Evolutionary conservation across 768 basidiomycete species (phyloP).

Genomic region (Lactarius pseudohatsudake): DNA sequence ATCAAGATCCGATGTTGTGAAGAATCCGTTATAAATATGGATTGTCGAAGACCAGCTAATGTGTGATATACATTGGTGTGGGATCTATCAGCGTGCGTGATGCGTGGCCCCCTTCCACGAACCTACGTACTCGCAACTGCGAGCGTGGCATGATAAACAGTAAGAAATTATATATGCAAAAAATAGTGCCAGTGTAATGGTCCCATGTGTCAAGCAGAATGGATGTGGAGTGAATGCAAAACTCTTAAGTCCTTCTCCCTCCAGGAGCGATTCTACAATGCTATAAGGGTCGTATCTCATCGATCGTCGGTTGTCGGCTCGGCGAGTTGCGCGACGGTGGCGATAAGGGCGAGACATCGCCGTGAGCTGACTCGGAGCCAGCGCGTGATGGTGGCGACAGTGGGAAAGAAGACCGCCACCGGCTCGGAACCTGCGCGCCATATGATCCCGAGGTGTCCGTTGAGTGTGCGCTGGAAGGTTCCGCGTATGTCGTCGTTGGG

Average conservation of each 20-base stretch:
- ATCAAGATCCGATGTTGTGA: not conserved
- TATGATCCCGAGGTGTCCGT: slow-evolving; percentile 27
- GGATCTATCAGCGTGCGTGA: slow-evolving; percentile 17
- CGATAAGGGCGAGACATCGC: slow-evolving; percentile 11
- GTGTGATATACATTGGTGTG: slow-evolving; percentile 23
- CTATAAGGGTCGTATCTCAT: slow-evolving; percentile 18
- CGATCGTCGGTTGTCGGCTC: slow-evolving; percentile 14
- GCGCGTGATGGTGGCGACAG: slow-evolving; percentile 9
- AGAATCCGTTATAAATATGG: not conserved
- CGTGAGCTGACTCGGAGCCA: slow-evolving; percentile 10
- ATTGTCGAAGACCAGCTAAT: not conserved
- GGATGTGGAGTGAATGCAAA: slow-evolving; percentile 11
- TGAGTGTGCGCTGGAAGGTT: slow-evolving; percentile 27
- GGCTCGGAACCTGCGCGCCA: slow-evolving; percentile 22
- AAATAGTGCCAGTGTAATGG: slow-evolving; percentile 15
- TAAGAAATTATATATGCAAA: slow-evolving; percentile 15
- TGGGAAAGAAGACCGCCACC: slow-evolving; percentile 22
- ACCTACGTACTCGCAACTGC: slow-evolving; percentile 1
- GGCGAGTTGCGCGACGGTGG: not conserved
- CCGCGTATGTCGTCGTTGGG: slow-evolving; percentile 31
- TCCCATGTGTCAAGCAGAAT: slow-evolving; percentile 14
- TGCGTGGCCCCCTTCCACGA: slow-evolving; percentile 5
- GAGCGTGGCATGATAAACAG: slow-evolving; percentile 6
- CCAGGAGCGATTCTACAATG: not conserved
- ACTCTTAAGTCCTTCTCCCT: not conserved